Evolutionary conservation across 441 rosid species (phyloP), one percentile per base, ranked within the genome.

Genomic region (Flueggea neowawraea): DNA sequence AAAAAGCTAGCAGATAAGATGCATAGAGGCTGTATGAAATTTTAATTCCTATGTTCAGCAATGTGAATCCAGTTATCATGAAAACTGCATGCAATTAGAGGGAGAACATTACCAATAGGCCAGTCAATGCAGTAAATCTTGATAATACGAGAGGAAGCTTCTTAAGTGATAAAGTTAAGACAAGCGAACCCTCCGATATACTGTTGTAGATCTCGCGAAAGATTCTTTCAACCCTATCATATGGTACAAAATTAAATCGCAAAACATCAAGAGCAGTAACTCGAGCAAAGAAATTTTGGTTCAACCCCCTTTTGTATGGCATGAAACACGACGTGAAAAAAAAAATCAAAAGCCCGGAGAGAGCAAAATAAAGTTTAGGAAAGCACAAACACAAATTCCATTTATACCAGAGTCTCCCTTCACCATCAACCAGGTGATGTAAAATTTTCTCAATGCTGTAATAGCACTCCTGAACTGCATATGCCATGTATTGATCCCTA

Each of bases 391-490:
- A 36, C 36, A 31, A 64, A 52, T 59, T 28, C 47, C 51, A 72
- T 62, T 60, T 58, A 70, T 84, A 92, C 98, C 98, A 95, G 53
- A 92, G 96, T 67, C 86, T 75, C 55, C 98, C 99, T 86, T 89
- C 97, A 72, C 92, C 97, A 82, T 86, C 94, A 66, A 84, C 91
- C 77, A 95, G 76, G 56, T 96, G 84, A 75, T 82, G 89, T 64
- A 95, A 83, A 65, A 90, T 81, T 69, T 84, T 90, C 66, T 84
- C 95, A 77, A 91, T 74, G 67, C 90, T 85, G 71, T 88, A 83
- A 75, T 85, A 95, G 87, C 95, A 92, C 81, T 95, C 99, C 73
- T 81, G 87, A 78, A 95, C 98, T 31, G 98, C 99, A 75, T 92
- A 95, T 33, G 86, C 87, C 99, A 95, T 92, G 80, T 95, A 95